A percentile compares a stretch with the other conserved stretches of the same genome.
Evolutionary conservation across 768 basidiomycete species (phyloP).

Genomic region (Amanita molliuscula): DNA sequence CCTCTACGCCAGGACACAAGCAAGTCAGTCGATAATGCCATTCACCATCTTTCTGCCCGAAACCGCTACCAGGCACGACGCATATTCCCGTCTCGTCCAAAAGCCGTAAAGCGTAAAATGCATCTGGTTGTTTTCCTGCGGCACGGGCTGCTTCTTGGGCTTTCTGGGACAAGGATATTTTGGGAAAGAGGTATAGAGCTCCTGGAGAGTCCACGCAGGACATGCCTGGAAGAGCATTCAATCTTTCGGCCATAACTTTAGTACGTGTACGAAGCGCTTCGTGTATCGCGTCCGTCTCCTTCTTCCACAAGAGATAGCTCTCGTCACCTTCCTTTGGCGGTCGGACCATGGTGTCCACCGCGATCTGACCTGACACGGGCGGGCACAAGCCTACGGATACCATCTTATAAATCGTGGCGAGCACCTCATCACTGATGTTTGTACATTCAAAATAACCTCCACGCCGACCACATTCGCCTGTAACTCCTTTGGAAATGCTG

Average conservation of each 20-base stretch:
- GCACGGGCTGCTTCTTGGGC: conserved; percentile 65
- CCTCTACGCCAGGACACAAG: conserved; percentile 88
- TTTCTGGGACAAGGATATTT: conserved; percentile 60
- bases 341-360: conserved; percentile 88
- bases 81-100: conserved; percentile 90
- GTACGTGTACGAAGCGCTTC: conserved; percentile 63
- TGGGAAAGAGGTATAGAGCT: conserved; percentile 90
- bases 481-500: conserved; percentile 93
- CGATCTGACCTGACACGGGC: conserved; percentile 84
- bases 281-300: conserved; percentile 79
- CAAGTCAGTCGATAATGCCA: conserved; percentile 92
- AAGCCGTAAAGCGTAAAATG: conserved; percentile 76
- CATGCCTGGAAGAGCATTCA: conserved; percentile 79
- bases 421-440: conserved; percentile 69
- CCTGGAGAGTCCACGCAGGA: conserved; percentile 86
- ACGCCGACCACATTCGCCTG: conserved; percentile 93
- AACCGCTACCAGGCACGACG: conserved; percentile 88
- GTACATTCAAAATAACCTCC: conserved; percentile 94
- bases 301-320: conserved; percentile 70
- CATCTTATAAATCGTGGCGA: conserved; percentile 94
- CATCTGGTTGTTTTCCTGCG: conserved; percentile 76
- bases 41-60: conserved; percentile 87
- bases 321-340: conserved; percentile 71
- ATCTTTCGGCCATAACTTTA: conserved; percentile 60
- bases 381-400: conserved; percentile 86